Base-by-base conservation (phyloP, 768 basidiomycete species). In the Lactarius sp. region DNA sequence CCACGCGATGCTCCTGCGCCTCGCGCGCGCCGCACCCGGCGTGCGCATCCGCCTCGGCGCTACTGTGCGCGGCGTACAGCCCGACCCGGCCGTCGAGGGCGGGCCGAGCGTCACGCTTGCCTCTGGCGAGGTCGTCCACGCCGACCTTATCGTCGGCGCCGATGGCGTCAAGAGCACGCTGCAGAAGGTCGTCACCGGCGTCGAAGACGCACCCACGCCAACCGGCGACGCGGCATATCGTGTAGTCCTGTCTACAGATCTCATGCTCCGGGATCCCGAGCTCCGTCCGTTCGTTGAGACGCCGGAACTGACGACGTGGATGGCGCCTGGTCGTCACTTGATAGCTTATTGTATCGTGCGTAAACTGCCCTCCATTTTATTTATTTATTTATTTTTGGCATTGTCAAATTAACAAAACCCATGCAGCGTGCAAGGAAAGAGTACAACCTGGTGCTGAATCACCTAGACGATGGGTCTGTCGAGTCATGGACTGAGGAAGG, bases 171-270 rank as follows among this genome's bases (percentile, higher is more conserved):
- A 81, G 72, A 85, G 83, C 67, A 64, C 73, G 18, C 67, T 83
- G 1, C 80, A 80, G 67, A 74, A 80, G 37, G 77, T 81, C 39
- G 78, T 85, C 16, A 78, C 83, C 1, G 78, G 77, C 0, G 73
- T 72, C 0, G 76, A 79, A 49, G 76, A 76, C 41, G 76, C 81
- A 0, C 78, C 77, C 0, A 65, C 68, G 8, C 77, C 83, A 4
- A 87, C 87, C 0, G 87, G 85, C 0, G 85, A 88, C 67, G 81
- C 83, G 0, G 86, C 84, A 0, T 87, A 85, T 68, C 79, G 85
- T 53, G 81, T 82, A 4, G 74, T 79, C 34, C 74, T 87, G 39
- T 75, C 80, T 2, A 76, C 82, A 0, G 73, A 69, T 42, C 50
- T 74, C 1, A 73, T 86, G 70, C 60, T 83, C 13, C 68, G 70